Evolutionary conservation across 2,329 filamentous ascomycete genomes (phyloP), one percentile per base, ranked within the genome.

Genomic region (Colletotrichum sp.): DNA sequence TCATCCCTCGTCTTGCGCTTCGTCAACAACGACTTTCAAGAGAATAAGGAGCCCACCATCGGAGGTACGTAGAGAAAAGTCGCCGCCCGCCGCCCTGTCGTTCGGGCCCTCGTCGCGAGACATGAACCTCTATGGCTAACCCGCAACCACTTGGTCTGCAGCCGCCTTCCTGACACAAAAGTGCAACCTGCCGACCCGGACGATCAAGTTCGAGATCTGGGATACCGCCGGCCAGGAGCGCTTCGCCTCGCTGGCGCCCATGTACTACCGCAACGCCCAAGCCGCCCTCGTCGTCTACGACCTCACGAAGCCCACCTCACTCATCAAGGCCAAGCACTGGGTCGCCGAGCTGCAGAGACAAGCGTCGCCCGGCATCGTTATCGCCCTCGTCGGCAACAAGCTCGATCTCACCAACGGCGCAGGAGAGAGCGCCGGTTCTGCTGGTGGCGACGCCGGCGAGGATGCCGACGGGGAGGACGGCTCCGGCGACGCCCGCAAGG

Each of bases 231-330:
- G 96, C 83, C 96, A 99, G 87, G 96, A 99, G 89, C 95, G 96
- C 78, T 99, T 99, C 84, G 96, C 96, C 81, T 98, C 95, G 68
- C 92, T 99, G 77, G 97, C 97, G 69, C 97, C 96, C 81, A 99
- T 99, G 97, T 99, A 99, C 91, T 99, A 99, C 90, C 96, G 96
- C 87, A 99, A 99, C 85, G 97, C 97, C 68, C 96, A 99, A 88
- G 96, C 96, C 78, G 97, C 97, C 16, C 94, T 99, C 80, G 96
- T 99, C 78, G 96, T 99, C 84, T 99, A 99, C 92, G 96, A 99
- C 84, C 93, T 99, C 81, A 99, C 97, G 78, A 99, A 99, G 87
- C 95, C 96, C 59, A 97, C 95, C 66, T 98, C 96, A 64, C 93
- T 99, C 80, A 93, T 95, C 86, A 99, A 99, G 89, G 97, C 97